Evolutionary conservation across 179 eudicot genomes (phyloP), one percentile per base, ranked within the genome.

Genomic region (Carnegiea gigantea): DNA sequence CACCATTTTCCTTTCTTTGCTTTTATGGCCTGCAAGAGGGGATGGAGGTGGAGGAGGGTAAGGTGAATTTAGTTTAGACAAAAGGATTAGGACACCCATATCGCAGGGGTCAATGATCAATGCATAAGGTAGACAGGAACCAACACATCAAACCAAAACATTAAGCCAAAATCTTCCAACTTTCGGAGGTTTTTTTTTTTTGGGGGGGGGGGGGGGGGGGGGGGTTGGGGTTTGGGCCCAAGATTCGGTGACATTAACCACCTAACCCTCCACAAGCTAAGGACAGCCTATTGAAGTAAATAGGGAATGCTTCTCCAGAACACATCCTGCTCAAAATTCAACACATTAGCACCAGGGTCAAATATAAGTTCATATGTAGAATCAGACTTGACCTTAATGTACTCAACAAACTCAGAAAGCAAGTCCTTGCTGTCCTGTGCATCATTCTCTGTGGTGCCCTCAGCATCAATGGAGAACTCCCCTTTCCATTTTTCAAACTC

Each of bases 401-500:
- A 93, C 78, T 95, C 98, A 76, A 93, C 97, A 84, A 95, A 93
- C 80, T 93, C 92, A 67, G 87, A 88, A 83, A 95, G 98, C 88
- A 95, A 84, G 79, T 91, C 95, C 85, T 93, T 95, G 83, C 75
- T 92, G 85, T 93, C 98, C 87, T 92, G 95, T 13, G 90, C 94
- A 82, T 93, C 98, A 84, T 91, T 95, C 85, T 91, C 98, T 5
- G 97, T 93, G 72, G 95, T 92, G 49, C 99, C 99, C 88, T 95
- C 99, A 81, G 92, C 98, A 86, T 95, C 98, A 87, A 95, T 84
- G 78, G 99, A 95, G 89, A 95, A 87, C 78, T 87, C 99, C 78
- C 97, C 98, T 90, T 95, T 93, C 99, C 98, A 93, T 72, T 95
- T 91, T 60, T 95, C 95, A 85, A 95, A 95, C 87, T 95, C 99